phyloP scores from a whole-genome alignment of 1,284 basidiomycete species.

The Sporisorium scitamineum region DNA sequence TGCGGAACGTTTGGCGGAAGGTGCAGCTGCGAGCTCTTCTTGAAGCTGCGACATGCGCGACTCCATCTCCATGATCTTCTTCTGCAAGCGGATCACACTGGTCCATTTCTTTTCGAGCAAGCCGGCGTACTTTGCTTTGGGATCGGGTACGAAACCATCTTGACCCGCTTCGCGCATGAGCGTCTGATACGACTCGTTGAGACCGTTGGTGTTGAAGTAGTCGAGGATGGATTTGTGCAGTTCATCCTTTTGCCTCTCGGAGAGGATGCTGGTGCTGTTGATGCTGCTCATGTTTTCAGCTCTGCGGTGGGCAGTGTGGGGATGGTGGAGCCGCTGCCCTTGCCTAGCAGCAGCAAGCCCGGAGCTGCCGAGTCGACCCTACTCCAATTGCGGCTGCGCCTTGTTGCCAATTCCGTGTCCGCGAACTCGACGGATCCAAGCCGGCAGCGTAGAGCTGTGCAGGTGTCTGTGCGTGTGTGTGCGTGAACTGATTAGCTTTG shows the following conservation, averaged over 20 bases:
- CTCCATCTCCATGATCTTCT: conserved; percentile 84
- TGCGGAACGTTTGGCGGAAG: conserved; percentile 76
- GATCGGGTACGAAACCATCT: conserved; percentile 80
- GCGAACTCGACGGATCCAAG: background rate
- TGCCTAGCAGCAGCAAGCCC: conserved; percentile 4
- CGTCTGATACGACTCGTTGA: conserved; percentile 76
- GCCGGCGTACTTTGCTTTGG: conserved; percentile 84
- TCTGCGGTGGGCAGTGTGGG: background rate
- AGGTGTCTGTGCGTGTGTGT: conserved; percentile 1
- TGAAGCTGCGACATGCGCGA: conserved; percentile 79
- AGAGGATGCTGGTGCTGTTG: conserved; percentile 71
- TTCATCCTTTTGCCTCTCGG: conserved; percentile 84
- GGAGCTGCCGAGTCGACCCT: background rate
- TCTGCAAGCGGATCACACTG: conserved; percentile 88
- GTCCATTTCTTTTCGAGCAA: conserved; percentile 96
- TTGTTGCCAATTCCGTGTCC: background rate
- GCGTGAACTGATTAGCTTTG: background rate
- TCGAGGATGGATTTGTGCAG: conserved; percentile 88
- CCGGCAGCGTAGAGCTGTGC: background rate
- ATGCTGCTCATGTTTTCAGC: conserved; percentile 19
- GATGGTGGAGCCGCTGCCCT: background rate
- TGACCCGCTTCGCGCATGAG: conserved; percentile 74
- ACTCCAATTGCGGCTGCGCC: too few relatives aligned
- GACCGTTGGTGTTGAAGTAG: conserved; percentile 79
- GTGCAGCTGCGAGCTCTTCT: conserved; percentile 77